Base-by-base conservation (phyloP, 106 monocot species). In the Amphibolis antarctica region DNA sequence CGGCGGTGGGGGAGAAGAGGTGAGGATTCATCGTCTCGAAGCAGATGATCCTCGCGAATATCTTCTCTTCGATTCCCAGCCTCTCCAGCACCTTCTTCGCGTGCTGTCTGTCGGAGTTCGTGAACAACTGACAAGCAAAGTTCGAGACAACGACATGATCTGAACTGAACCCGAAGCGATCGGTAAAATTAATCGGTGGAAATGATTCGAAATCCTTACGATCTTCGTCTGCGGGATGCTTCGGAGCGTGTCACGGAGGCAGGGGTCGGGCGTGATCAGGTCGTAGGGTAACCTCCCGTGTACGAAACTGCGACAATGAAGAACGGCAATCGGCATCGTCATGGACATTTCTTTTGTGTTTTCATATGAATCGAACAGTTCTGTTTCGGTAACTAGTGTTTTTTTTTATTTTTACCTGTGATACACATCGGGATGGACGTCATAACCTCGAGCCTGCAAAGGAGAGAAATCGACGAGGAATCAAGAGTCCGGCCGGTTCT, bases 11-110 rank as follows among this genome's bases (percentile, higher is more conserved):
- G 44, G 50, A 18, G 52, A 83, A 90, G 1, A 90, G 71, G 44
- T 76, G 74, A 4, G 83, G 81, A 53, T 93, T 93, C n/a, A 93
- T 58, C 0, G 88, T 93, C 77, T 93, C 93, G 62, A 93, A 93
- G 69, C 88, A 93, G 12, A 93, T 64, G 24, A 89, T 79, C 19
- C 58, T 19, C 21, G 74, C 24, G 47, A 93, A 93, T 46, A 56
- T 70, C 24, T 65, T 74, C 70, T 81, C 86, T 48, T 74, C 76
- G 11, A 93, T 59, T 21, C 88, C 79, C 13, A 93, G 64, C 69
- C 71, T 76, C 68, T 80, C 65, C 51, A 93, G 42, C 3, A 69
- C 78, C 44, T 62, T 83, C 66, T 42, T 79, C 14, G 77, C 81
- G 45, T 93, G 93, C 47, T 69, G 63, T 62, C 73, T 59, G 20